Evolutionary conservation across 306 rosid genomes (phyloP), one percentile per base, ranked within the genome.

Genomic region (Pyrus bretschneideri): DNA sequence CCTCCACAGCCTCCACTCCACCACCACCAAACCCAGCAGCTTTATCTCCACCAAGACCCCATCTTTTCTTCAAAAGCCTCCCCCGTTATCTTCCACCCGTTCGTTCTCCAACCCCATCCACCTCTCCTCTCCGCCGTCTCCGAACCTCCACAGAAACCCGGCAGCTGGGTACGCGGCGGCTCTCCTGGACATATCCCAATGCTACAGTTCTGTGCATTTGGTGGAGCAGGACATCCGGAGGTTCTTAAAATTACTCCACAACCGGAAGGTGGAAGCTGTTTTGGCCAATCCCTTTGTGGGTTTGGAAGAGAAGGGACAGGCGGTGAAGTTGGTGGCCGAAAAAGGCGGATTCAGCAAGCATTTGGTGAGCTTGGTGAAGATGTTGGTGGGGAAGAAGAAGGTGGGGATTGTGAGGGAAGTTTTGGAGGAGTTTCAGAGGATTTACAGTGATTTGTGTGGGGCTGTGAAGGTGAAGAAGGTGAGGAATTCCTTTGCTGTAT

Each of bases 111-210:
- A 21, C 21, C 68, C 76, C 84, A 51, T 65, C 84, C 25, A 17
- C 40, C 51, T 74, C 33, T 68, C 84, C 55, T 54, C 70, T 30
- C 21, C 85, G 13, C 73, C 79, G 3, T 67, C 88, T 45, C 80
- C 80, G 33, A 7, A 57, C 33, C 70, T 79, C 68, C 83, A 93
- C 81, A 71, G 46, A 25, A 79, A 73, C 3, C 88, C 93, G 2
- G 86, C 96, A 9, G 82, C 92, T 58, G 97, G 97, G 2, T 93
- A 91, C 65, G 97, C 97, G 1, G 96, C 93, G 17, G 98, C 98
- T 11, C 77, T 91, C 52, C 18, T 93, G 38, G 92, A 86, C 44
- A 78, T 82, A 9, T 88, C 93, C 74, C 97, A 89, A 11, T 74
- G 29, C 64, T 85, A 15, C 86, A 80, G 75, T 4, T 79, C 91